These are phyloP conservation scores for Lactarius quietus DNA, from an alignment of 768 basidiomycete species.

Conservation along the genomic window DNA sequence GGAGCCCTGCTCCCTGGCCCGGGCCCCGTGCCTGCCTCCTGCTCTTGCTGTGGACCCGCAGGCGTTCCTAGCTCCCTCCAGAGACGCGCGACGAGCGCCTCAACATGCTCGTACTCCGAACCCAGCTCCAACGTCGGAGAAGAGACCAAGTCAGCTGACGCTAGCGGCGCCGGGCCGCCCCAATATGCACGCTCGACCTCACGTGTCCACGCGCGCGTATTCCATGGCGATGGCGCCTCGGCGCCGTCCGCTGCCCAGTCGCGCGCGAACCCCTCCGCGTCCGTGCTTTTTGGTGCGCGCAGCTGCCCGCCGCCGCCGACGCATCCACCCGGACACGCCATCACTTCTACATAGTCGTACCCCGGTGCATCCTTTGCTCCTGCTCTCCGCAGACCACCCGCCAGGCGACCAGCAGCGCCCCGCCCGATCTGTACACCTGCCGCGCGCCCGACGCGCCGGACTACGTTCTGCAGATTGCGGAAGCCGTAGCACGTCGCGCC, in stretches of 20 bases:
- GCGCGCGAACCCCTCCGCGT: constrained; percentile 66
- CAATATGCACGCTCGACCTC: constrained; percentile 84
- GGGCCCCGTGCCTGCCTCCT: too few species aligned
- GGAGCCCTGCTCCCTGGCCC: constrained; percentile 37
- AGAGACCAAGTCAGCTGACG: neutral
- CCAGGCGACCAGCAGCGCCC: constrained; percentile 59
- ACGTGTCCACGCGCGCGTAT: constrained; percentile 76
- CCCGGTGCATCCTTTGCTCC: constrained; percentile 35
- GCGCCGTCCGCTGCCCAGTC: constrained; percentile 55
- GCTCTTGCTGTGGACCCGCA: neutral
- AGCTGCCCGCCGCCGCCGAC: constrained; percentile 96
- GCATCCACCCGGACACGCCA: constrained; percentile 98
- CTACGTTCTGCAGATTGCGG: constrained; percentile 94
- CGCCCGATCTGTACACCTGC: constrained; percentile 46
- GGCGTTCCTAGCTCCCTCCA: constrained; percentile 42
- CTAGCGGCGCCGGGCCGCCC: constrained; percentile 36
- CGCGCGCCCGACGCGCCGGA: constrained; percentile 42
- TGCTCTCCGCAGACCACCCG: constrained; percentile 33
- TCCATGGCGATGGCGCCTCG: constrained; percentile 58
- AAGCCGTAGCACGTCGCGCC: constrained; percentile 98
- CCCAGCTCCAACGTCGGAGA: neutral
- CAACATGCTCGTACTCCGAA: constrained; percentile 28
- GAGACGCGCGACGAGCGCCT: constrained; percentile 39
- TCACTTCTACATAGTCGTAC: constrained; percentile 94
- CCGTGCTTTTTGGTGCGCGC: constrained; percentile 29